Conservation (phyloP, 75 land plant species). For the Selaginella moellendorffii region DNA sequence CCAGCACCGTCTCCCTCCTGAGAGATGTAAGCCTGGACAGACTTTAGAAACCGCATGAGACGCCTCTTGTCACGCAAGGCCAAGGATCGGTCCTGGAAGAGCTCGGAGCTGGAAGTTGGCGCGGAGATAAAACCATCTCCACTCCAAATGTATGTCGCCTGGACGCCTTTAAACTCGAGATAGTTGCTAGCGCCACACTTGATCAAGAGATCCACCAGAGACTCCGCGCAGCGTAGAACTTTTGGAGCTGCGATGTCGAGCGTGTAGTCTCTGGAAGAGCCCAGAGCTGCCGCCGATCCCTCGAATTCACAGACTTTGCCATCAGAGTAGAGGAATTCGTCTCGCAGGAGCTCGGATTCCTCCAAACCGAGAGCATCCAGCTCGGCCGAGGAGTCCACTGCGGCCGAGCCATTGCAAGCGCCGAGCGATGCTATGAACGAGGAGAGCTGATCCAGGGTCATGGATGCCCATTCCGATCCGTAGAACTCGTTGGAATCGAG, state of each 20-base stretch:
- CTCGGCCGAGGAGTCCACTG: not conserved
- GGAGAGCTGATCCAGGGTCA: constrained; percentile 19
- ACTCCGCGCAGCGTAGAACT: constrained; percentile 48
- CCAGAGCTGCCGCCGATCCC: constrained; percentile 15
- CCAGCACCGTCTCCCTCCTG: constrained; percentile 8
- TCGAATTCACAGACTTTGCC: not conserved
- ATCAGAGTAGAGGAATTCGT: not conserved
- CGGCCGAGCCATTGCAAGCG: not conserved
- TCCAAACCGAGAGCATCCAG: too few relatives aligned
- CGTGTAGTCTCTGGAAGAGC: constrained; percentile 33
- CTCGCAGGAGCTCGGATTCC: not conserved
- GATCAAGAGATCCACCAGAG: constrained; percentile 43
- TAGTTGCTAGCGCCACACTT: constrained; percentile 49
- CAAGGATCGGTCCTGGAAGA: constrained; percentile 53
- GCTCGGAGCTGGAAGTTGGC: constrained; percentile 57
- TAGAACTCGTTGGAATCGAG: constrained; percentile 61
- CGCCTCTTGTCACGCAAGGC: constrained; percentile 50
- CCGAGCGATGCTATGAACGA: not conserved
- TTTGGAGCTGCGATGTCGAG: constrained; percentile 60
- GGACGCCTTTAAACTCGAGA: constrained; percentile 67
- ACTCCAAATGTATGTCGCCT: constrained; percentile 40
- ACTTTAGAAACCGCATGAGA: constrained; percentile 68
- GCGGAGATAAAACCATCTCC: constrained; percentile 30
- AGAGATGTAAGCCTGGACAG: constrained; percentile 29
- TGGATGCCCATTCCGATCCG: constrained; percentile 70